Conservation (phyloP, 169 alveolate species). For the Cryptosporidium tyzzeri region DNA sequence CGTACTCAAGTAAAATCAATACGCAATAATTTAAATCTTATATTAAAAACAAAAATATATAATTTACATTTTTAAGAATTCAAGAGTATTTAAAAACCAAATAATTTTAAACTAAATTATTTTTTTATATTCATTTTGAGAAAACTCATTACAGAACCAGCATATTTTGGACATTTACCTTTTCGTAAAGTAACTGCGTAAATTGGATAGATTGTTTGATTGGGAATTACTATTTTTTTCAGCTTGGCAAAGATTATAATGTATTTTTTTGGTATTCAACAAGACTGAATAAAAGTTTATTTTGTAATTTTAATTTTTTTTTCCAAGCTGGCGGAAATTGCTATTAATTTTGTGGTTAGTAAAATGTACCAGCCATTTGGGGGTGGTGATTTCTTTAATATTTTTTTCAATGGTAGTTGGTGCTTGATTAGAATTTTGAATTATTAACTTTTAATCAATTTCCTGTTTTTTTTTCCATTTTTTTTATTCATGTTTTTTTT, state of each 20-base stretch:
- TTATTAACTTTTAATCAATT: background rate
- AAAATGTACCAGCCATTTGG: constrained; percentile 27
- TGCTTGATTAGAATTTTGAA: background rate
- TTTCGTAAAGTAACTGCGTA: background rate
- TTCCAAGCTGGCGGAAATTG: constrained; percentile 10
- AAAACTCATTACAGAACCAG: background rate
- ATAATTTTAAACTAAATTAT: background rate
- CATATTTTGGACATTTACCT: background rate
- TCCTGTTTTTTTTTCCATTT: background rate
- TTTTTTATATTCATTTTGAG: no score
- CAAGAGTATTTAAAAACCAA: background rate
- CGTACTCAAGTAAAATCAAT: no score
- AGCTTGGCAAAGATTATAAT: background rate
- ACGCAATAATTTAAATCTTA: no score
- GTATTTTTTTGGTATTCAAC: background rate
- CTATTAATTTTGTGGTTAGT: constrained; percentile 25
- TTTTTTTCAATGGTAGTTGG: constrained; percentile 14
- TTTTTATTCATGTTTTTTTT: background rate
- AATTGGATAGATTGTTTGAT: background rate
- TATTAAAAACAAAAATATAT: no score
- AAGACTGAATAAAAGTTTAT: background rate
- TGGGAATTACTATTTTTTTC: background rate
- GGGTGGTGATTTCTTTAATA: background rate
- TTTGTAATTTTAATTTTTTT: background rate
- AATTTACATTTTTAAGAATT: no score